Base-by-base conservation (phyloP, 208 protist species). In the Leishmania arabica region DNA sequence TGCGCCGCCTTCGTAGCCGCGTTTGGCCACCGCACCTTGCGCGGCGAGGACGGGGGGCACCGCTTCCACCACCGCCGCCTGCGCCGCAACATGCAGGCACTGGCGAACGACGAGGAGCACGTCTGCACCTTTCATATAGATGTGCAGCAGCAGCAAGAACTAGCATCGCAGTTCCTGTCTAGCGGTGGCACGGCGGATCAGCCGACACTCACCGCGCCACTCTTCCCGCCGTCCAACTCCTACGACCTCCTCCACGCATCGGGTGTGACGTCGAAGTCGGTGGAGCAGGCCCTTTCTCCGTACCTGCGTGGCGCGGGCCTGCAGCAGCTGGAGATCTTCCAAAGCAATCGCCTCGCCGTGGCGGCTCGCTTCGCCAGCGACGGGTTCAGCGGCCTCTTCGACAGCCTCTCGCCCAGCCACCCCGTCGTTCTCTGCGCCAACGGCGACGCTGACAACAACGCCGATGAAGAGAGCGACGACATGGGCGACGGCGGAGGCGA, bases 1-100 rank as follows among this genome's bases (percentile, higher is more conserved):
- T 88, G 84, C 53, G 91, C 92, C 19, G 93, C 93, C 3, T 97
- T 90, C 77, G 84, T 97, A 0, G 91, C 93, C 2, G 87, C 92
- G 21, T 97, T 93, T 78, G 86, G 89, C 3, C 77, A 87, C 24
- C 86, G 92, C 69, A 97, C 91, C 27, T 82, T 97, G 82, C 87
- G 86, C 24, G 92, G 89, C 79, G 91, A 95, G 69, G 91, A 95
- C 75, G 90, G 83, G 7, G 82, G 89, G n/a, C 84, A 95, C 72
- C 87, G 86, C 51, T 79, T 81, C 31, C 92, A 94, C 65, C 91
- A 95, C 68, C 81, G 86, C 8, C 87, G 92, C 6, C 83, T 96
- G 9, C 31, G 83, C 34, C 89, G 92, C 19, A 96, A 96, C 79
- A 31, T 88, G 70, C 82, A 86, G 49, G 75, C 75, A 4, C 77